Evolutionary conservation across 768 basidiomycete species (phyloP).

Genomic region (Sarcodon aspratus): DNA sequence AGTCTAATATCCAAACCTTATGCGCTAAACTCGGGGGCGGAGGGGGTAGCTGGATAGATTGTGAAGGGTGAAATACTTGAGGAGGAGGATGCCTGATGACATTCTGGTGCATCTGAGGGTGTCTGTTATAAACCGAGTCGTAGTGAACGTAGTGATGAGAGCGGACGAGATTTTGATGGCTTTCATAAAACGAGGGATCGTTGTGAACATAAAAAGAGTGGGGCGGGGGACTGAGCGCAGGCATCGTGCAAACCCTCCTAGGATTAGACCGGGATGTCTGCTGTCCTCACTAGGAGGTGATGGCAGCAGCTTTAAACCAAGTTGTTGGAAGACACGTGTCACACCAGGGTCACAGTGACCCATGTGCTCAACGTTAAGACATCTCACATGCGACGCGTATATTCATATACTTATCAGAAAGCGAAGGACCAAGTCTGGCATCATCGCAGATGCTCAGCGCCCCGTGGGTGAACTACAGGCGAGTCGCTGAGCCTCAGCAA

Average conservation of each 20-base stretch:
- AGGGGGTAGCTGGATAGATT: conserved; percentile 21
- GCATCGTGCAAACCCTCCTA: not conserved
- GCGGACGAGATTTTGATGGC: not conserved
- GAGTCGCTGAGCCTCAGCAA: no score
- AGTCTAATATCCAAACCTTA: conserved; percentile 77
- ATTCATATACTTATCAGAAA: no score
- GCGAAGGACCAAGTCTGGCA: no score
- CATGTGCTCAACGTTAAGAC: not conserved
- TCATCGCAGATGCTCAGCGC: no score
- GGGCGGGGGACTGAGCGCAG: not conserved
- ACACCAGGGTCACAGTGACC: not conserved
- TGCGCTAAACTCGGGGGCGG: conserved; percentile 28
- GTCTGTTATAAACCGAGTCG: no score
- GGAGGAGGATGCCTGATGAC: not conserved
- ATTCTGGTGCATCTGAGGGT: not conserved
- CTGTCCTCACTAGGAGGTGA: not conserved
- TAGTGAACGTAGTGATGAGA: not conserved
- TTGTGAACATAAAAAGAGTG: not conserved
- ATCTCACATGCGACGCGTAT: not conserved
- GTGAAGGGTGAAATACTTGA: not conserved
- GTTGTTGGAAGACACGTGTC: not conserved
- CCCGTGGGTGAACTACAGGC: no score
- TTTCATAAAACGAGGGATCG: not conserved
- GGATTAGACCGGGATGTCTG: no score
- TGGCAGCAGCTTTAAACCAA: not conserved